Percentiles rank a stretch among this genome's conserved stretches.
phyloP scores from a whole-genome alignment of 2,329 filamentous ascomycete species.

The Alternaria hordeiaustralica region DNA sequence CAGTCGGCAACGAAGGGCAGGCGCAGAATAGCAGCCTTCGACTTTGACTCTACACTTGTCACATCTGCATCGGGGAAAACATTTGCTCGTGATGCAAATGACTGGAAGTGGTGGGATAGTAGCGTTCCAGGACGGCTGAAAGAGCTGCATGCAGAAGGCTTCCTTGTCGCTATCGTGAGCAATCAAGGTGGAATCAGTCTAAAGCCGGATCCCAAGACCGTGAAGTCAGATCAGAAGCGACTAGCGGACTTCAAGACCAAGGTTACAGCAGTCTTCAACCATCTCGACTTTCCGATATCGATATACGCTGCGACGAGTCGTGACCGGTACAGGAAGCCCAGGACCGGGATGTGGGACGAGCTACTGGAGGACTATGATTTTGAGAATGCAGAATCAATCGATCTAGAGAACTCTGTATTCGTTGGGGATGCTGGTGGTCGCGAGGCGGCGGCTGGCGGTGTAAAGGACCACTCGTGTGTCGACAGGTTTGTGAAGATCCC shows the following conservation, averaged over 20 bases:
- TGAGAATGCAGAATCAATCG: conserved; percentile 63
- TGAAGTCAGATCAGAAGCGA: conserved; percentile 71
- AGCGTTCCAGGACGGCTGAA: conserved; percentile 72
- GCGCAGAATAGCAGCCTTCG: conserved; percentile 47
- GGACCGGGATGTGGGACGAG: conserved; percentile 85
- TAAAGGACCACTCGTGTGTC: conserved; percentile 65
- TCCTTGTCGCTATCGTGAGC: conserved; percentile 78
- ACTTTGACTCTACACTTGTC: conserved; percentile 83
- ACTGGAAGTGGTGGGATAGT: conserved; percentile 95
- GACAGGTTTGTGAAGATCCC: conserved; percentile 57
- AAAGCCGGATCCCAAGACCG: conserved; percentile 72
- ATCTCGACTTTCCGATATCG: conserved; percentile 76
- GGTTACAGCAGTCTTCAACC: conserved; percentile 69
- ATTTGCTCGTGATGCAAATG: conserved; percentile 71
- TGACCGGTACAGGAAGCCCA: conserved; percentile 85
- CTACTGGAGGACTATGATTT: conserved; percentile 61
- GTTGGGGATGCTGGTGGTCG: conserved; percentile 81
- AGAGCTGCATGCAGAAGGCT: conserved; percentile 75
- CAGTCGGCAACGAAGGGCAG: conserved; percentile 22
- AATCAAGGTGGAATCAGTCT: conserved; percentile 88
- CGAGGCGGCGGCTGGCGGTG: conserved; percentile 50
- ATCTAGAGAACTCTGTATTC: conserved; percentile 77
- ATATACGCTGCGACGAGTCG: conserved; percentile 86
- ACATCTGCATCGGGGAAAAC: conserved; percentile 79
- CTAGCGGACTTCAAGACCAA: conserved; percentile 85